Evolutionary conservation across 345 rosid species (phyloP).

Genomic region (Microcos paniculata): DNA sequence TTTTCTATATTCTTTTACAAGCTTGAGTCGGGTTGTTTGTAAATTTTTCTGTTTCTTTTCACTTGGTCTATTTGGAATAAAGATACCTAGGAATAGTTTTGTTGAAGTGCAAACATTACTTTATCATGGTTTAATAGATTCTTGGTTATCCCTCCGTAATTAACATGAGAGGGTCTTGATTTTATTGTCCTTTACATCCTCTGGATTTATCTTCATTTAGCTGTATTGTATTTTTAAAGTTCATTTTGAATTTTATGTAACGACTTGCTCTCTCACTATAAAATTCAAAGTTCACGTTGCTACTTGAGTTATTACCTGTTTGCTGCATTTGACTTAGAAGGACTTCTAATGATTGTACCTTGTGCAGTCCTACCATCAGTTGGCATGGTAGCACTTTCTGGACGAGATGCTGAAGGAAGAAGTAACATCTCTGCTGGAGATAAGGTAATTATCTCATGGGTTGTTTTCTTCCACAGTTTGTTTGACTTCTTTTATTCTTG

Average conservation of each 20-base stretch:
- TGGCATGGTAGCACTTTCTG: conserved; percentile 85
- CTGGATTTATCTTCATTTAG: neutral
- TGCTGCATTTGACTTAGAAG: neutral
- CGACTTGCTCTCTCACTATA: neutral
- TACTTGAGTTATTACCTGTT: neutral
- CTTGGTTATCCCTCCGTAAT: neutral
- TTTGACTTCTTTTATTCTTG: neutral
- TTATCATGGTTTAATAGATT: neutral
- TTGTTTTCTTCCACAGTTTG: neutral
- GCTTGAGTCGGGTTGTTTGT: neutral
- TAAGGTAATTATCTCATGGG: conserved; percentile 46
- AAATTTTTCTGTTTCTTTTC: neutral
- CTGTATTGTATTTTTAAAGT: neutral
- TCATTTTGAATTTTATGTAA: neutral
- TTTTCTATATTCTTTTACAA: neutral
- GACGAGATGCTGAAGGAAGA: conserved; percentile 93
- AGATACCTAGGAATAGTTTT: neutral
- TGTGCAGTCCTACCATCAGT: conserved; percentile 81
- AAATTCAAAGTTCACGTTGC: neutral
- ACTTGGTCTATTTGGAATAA: neutral
- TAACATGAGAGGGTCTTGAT: neutral
- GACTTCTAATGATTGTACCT: neutral
- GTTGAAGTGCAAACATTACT: neutral
- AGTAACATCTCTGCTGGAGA: conserved; percentile 79
- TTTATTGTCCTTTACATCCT: neutral